Percentiles rank a stretch among this genome's conserved stretches.
These are phyloP conservation scores for Tuctoria greenei DNA, from an alignment of 176 grass and related monocot species.

Conservation along the genomic window DNA sequence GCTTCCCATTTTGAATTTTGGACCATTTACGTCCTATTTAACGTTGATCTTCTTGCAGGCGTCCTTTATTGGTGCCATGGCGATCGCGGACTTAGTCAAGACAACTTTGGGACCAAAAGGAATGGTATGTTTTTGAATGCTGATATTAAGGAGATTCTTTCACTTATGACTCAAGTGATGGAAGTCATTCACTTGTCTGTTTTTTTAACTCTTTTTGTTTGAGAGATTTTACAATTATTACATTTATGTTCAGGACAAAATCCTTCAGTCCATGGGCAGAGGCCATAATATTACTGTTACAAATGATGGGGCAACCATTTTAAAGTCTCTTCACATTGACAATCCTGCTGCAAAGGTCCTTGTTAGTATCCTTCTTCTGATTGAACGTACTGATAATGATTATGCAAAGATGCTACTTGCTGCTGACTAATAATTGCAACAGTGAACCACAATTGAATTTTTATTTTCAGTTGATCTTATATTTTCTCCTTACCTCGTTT, in stretches of 20 bases:
- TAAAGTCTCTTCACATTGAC: conserved; percentile 97
- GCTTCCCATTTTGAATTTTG: not conserved
- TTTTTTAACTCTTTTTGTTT: not conserved
- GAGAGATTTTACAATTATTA: not conserved
- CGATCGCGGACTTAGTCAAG: conserved; percentile 83
- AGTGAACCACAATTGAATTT: not conserved
- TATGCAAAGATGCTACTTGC: not conserved
- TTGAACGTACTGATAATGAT: not conserved
- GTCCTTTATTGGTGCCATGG: conserved; percentile 90
- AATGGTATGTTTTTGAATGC: conserved; percentile 62
- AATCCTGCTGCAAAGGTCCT: conserved; percentile 96
- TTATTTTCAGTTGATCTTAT: conserved; percentile 11
- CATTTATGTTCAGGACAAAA: conserved; percentile 69
- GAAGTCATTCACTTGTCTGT: not conserved
- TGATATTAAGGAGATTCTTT: not conserved
- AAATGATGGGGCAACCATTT: conserved; percentile 95
- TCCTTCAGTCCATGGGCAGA: conserved; percentile 89
- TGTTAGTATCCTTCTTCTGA: conserved; percentile 86
- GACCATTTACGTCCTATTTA: not conserved
- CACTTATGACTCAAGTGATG: not conserved
- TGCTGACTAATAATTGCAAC: not conserved
- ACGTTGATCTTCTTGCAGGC: conserved; percentile 43
- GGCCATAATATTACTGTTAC: conserved; percentile 81
- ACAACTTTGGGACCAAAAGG: conserved; percentile 95
- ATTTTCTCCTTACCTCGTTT: not conserved